Evolutionary conservation across 148 eudicot genomes (phyloP).

Genomic region (Bassia scoparia): DNA sequence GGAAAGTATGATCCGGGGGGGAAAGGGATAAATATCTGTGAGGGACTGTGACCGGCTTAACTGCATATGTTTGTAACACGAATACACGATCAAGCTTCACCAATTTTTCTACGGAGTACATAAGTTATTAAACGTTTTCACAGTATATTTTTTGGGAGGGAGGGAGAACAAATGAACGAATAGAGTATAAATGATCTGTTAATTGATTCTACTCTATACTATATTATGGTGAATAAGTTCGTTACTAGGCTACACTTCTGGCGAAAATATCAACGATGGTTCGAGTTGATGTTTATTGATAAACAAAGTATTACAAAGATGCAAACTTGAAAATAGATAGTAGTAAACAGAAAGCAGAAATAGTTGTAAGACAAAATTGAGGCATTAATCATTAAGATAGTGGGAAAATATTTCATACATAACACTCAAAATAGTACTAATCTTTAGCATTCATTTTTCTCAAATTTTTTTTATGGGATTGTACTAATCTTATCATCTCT

Average conservation of each 20-base stretch:
- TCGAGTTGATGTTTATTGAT: background rate
- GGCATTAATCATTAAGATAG: slow-evolving; percentile 25
- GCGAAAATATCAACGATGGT: background rate
- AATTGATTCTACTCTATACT: too few species aligned
- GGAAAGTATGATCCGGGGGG: too few species aligned
- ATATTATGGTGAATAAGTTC: background rate
- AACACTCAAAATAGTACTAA: slow-evolving; percentile 20
- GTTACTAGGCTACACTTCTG: too few species aligned
- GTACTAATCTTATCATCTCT: slow-evolving; percentile 20
- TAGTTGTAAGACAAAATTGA: slow-evolving; percentile 13
- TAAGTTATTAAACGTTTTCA: too few species aligned
- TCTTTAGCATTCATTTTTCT: slow-evolving; percentile 8
- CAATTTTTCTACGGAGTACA: too few species aligned
- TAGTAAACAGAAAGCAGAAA: background rate
- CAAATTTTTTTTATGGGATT: slow-evolving; percentile 11
- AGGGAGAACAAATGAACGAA: too few species aligned
- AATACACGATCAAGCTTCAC: too few species aligned
- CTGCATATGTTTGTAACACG: too few species aligned
- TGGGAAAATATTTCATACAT: slow-evolving; percentile 18
- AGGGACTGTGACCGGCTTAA: too few species aligned
- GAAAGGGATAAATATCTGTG: too few species aligned
- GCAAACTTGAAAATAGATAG: background rate
- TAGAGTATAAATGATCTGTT: too few species aligned
- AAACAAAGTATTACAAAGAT: background rate
- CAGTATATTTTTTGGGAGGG: too few species aligned